These are phyloP conservation scores for Scheffersomyces parashehatae DNA, from an alignment of 1,139 yeast species.

Conservation along the genomic window DNA sequence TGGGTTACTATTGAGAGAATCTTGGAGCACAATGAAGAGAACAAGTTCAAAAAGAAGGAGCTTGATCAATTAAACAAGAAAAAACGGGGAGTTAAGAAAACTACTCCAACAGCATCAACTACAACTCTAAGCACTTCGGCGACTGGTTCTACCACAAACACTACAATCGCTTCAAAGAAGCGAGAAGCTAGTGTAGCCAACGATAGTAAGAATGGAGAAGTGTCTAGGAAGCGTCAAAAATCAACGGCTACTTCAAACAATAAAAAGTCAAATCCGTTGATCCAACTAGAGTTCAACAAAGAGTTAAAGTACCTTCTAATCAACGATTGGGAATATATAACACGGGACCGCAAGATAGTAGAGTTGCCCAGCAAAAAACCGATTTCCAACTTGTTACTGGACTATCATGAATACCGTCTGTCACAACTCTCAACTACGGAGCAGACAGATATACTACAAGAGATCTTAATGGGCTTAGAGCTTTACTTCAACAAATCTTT, in stretches of 20 bases:
- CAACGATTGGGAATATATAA: constrained; percentile 90
- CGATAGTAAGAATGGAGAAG: constrained; percentile 4
- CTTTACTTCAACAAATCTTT: constrained; percentile 77
- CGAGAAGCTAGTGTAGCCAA: background rate
- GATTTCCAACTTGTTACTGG: constrained; percentile 52
- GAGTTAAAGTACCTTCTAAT: constrained; percentile 69
- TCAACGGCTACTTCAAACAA: background rate
- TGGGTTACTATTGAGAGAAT: constrained; percentile 82
- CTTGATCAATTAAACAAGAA: constrained; percentile 45
- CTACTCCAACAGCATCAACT: constrained; percentile 1
- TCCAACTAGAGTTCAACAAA: constrained; percentile 13
- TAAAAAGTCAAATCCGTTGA: constrained; percentile 1
- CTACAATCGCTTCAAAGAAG: constrained; percentile 4
- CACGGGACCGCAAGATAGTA: constrained; percentile 73
- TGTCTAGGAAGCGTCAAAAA: constrained; percentile 1
- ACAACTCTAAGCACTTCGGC: constrained; percentile 3
- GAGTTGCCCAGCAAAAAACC: constrained; percentile 57
- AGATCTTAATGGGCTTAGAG: constrained; percentile 66
- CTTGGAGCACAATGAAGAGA: constrained; percentile 68
- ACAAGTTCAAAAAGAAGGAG: constrained; percentile 62
- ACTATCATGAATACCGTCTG: constrained; percentile 39
- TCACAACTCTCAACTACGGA: constrained; percentile 30
- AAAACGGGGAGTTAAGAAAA: constrained; percentile 8
- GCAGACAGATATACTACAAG: constrained; percentile 53
- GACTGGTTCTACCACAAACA: constrained; percentile 3